A percentile compares a stretch with the other conserved stretches of the same genome.
Conservation (phyloP, 805 yeast genomes). For the Pichia pseudocactophila region DNA sequence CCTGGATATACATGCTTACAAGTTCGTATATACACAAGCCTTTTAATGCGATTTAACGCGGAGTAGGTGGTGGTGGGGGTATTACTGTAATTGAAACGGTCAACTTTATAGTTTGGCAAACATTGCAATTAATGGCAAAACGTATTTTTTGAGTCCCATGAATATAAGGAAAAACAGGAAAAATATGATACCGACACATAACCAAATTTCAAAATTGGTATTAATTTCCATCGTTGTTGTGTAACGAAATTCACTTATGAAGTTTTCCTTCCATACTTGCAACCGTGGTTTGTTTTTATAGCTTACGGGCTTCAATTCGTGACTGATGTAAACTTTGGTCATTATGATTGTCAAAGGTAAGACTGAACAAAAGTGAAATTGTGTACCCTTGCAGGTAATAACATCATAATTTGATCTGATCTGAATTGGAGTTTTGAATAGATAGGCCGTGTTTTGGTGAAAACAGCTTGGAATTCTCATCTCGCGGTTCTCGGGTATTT, state of each 20-base stretch:
- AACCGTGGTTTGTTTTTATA: slow-evolving; percentile 3
- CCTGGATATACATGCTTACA: too few relatives aligned
- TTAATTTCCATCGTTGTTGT: background rate
- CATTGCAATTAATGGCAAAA: slow-evolving; percentile 5
- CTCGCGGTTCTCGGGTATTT: too few relatives aligned
- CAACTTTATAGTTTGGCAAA: background rate
- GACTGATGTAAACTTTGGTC: slow-evolving; percentile 5
- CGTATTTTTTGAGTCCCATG: slow-evolving; percentile 6
- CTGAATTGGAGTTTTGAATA: too few relatives aligned
- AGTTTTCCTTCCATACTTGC: background rate
- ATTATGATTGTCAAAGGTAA: background rate
- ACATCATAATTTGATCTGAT: too few relatives aligned
- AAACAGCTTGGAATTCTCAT: too few relatives aligned
- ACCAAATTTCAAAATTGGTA: slow-evolving; percentile 4
- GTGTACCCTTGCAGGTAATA: too few relatives aligned
- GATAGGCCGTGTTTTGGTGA: too few relatives aligned
- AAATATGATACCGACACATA: background rate
- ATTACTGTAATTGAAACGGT: too few relatives aligned
- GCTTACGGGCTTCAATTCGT: background rate
- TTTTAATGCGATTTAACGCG: too few relatives aligned
- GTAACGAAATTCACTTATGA: slow-evolving; percentile 1
- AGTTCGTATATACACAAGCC: too few relatives aligned
- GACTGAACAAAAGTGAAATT: background rate
- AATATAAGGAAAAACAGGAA: background rate
- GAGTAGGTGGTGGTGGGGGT: too few relatives aligned